Evolutionary conservation across 208 protist species (phyloP).

Genomic region (Borovskyia barvae): DNA sequence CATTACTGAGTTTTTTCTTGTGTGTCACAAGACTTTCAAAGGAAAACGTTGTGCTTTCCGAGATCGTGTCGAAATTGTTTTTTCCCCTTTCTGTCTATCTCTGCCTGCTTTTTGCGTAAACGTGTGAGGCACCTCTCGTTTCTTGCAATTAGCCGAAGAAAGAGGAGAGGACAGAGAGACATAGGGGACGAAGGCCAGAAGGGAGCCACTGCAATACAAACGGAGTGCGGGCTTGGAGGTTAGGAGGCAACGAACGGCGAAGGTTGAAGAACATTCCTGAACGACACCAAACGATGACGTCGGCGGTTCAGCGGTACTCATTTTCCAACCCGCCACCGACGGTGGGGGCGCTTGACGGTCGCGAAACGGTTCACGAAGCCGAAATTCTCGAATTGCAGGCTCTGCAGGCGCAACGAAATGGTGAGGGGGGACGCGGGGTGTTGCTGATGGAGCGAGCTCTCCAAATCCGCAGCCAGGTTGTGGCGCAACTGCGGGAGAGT

Average conservation of each 20-base stretch:
- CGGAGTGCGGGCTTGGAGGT: too few species aligned
- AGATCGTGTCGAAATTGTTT: slow-evolving; percentile 4
- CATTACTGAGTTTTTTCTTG: too few species aligned
- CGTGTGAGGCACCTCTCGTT: slow-evolving; percentile 1
- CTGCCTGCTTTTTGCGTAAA: slow-evolving; percentile 2
- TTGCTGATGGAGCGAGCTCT: slow-evolving; percentile 81
- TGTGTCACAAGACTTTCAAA: too few species aligned
- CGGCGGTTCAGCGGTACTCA: slow-evolving; percentile 28
- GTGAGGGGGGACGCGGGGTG: slow-evolving; percentile 50
- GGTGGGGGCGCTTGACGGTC: slow-evolving; percentile 33
- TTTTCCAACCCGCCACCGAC: slow-evolving; percentile 29
- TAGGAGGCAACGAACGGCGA: too few species aligned
- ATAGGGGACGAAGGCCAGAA: too few species aligned
- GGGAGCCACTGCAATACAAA: too few species aligned
- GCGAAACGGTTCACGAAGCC: slow-evolving; percentile 65
- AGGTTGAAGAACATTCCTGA: not conserved
- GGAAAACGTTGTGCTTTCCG: too few species aligned
- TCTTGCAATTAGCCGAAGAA: too few species aligned
- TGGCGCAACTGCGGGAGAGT: slow-evolving; percentile 24
- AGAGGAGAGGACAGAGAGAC: too few species aligned
- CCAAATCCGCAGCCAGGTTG: slow-evolving; percentile 60
- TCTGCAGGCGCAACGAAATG: slow-evolving; percentile 41
- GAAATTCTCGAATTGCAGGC: slow-evolving; percentile 64
- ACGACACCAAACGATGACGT: slow-evolving; percentile 13
- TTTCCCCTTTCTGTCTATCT: not conserved